These are phyloP conservation scores for Corymbia citriodora DNA, from an alignment of 441 rosid species.

Conservation along the genomic window DNA sequence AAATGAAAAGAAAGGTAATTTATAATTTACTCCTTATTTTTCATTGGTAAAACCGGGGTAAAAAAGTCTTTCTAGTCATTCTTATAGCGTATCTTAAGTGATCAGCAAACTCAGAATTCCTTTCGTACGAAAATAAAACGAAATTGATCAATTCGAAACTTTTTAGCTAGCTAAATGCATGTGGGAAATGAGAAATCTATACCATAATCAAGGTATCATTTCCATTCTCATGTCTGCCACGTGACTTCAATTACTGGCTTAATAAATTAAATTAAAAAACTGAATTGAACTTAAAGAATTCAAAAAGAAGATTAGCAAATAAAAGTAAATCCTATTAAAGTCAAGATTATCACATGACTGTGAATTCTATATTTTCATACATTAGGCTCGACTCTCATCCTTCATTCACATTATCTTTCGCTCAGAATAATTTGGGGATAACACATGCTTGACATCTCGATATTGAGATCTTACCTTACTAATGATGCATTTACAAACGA, in stretches of 20 bases:
- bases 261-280: not conserved
- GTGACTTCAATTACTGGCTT: not conserved
- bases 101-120: not conserved
- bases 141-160: not conserved
- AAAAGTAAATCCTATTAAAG: not conserved
- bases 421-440: not conserved
- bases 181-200: not conserved
- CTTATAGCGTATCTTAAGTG: not conserved
- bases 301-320: not conserved
- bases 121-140: not conserved
- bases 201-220: not conserved
- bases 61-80: not conserved
- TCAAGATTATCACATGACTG: not conserved
- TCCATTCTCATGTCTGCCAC: not conserved
- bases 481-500: not conserved
- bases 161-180: not conserved
- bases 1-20: not conserved
- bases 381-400: not conserved
- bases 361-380: not conserved
- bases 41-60: not conserved
- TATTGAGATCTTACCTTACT: not conserved
- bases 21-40: not conserved
- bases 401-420: not conserved
- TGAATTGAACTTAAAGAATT: not conserved
- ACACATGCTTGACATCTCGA: accelerated